Evolutionary conservation across 177 flowering plant genomes (phyloP), one percentile per base, ranked within the genome.

Genomic region (Vitis hybrid): DNA sequence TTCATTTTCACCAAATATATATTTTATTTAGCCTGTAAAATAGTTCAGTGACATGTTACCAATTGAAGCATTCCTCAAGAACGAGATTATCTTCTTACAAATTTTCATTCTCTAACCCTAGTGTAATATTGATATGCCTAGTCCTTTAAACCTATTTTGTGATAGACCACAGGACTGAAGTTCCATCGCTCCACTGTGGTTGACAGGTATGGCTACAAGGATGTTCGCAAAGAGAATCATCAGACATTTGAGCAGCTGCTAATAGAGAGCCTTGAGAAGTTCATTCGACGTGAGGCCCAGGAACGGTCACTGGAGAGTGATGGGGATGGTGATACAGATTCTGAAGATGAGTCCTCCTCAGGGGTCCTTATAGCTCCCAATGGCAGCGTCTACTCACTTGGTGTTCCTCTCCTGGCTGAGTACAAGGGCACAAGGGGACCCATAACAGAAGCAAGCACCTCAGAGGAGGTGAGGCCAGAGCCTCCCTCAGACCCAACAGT

Each of bases 221-320:
- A 95, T 80, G 91, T 85, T 7, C 87, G 93, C 11, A 95, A 91
- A 81, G 98, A 93, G 81, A 91, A 89, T 80, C 98, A 93, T 73
- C 91, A 87, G 83, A 78, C 94, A 16, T 91, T 95, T 78, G 97
- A 95, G 82, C 98, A 95, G 77, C 83, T 95, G 59, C 83, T 95
- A 69, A 95, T 95, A 66, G 99, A 95, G 81, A 93, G 98, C 82
- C 92, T 95, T 57, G 98, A 93, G 86, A 95, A 95, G 74, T 95
- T 91, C 81, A 91, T 95, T 70, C 87, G 97, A 32, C 78, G 92
- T 65, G 99, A 95, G 84, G 98, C 97, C 59, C 99, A 91, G 70
- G 98, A 95, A 70, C 74, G 92, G 54, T 87, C 90, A 16, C 66
- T 95, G 60, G 99, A 95, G 84, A 95, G 98, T 72, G 97, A 91